Percentiles rank a stretch among this genome's conserved stretches.
Evolutionary conservation across 2,329 filamentous ascomycete genomes (phyloP).

Genomic region (Dryadomyces quercus-mongolicae): DNA sequence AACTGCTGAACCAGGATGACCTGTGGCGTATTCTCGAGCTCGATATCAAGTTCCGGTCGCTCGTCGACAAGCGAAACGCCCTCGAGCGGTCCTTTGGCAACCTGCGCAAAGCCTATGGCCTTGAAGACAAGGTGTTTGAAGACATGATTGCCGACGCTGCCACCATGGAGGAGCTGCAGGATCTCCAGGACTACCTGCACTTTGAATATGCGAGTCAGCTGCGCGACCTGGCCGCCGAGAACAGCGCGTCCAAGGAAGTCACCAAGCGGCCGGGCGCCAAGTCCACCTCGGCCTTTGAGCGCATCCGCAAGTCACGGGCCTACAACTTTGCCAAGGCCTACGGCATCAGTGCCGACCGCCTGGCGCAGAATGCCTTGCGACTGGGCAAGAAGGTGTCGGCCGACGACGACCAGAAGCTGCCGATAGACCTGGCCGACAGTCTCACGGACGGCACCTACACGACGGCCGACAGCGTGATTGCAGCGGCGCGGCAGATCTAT

Average conservation of each 20-base stretch:
- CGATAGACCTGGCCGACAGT: constrained; percentile 77
- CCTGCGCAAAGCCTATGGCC: constrained; percentile 46
- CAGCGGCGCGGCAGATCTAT: constrained; percentile 75
- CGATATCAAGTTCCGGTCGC: constrained; percentile 87
- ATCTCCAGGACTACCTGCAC: constrained; percentile 91
- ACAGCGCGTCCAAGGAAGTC: constrained; percentile 47
- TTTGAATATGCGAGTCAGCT: constrained; percentile 82
- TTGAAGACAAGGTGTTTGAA: constrained; percentile 65
- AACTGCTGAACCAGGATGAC: constrained; percentile 83
- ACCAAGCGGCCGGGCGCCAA: constrained; percentile 74
- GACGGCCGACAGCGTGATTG: constrained; percentile 64
- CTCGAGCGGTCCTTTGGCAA: constrained; percentile 70
- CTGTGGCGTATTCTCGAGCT: constrained; percentile 91
- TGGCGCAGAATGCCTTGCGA: constrained; percentile 75
- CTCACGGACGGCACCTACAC: constrained; percentile 61
- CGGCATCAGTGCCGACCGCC: constrained; percentile 76
- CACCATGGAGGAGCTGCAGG: constrained; percentile 91
- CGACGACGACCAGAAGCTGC: constrained; percentile 69
- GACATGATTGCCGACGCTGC: constrained; percentile 69
- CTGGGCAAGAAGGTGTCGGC: constrained; percentile 69
- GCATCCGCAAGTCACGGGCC: constrained; percentile 66
- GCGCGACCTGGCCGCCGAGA: constrained; percentile 60
- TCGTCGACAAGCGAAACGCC: constrained; percentile 82
- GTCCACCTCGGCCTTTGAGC: constrained; percentile 64
- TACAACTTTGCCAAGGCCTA: constrained; percentile 79